Conservation (phyloP, 768 basidiomycete species). For the Wakefieldia striispora region DNA sequence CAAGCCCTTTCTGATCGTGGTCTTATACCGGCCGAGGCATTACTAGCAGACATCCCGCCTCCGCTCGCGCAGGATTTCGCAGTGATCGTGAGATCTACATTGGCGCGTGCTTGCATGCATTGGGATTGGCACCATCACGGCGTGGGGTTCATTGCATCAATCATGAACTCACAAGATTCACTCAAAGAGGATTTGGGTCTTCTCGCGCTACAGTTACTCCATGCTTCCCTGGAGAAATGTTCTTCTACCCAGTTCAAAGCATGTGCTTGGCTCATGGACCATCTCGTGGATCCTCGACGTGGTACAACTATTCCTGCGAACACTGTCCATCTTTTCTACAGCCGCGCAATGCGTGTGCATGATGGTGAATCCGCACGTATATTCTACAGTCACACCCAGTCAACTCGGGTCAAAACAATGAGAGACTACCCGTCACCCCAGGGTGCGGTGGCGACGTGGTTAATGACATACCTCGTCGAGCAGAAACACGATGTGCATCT, state of each 20-base stretch:
- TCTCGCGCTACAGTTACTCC: slow-evolving; percentile 44
- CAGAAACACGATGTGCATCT: slow-evolving; percentile 42
- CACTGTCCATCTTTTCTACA: slow-evolving; percentile 49
- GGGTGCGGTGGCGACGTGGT: slow-evolving; percentile 45
- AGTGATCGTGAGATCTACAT: slow-evolving; percentile 46
- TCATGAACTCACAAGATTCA: slow-evolving; percentile 24
- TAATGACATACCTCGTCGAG: slow-evolving; percentile 46
- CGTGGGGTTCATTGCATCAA: slow-evolving; percentile 35
- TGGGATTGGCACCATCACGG: slow-evolving; percentile 54
- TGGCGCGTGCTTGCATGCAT: slow-evolving; percentile 51
- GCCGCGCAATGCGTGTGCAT: slow-evolving; percentile 31
- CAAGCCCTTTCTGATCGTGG: slow-evolving; percentile 43
- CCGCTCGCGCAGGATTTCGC: slow-evolving; percentile 38
- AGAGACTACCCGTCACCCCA: slow-evolving; percentile 51
- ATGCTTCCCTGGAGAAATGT: slow-evolving; percentile 39
- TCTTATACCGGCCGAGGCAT: slow-evolving; percentile 46
- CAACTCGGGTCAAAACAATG: slow-evolving; percentile 26
- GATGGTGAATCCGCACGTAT: slow-evolving; percentile 36
- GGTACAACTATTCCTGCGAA: slow-evolving; percentile 40
- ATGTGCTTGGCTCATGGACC: slow-evolving; percentile 42
- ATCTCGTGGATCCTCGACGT: slow-evolving; percentile 30
- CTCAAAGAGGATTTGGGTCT: slow-evolving; percentile 26
- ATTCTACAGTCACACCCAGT: slow-evolving; percentile 49
- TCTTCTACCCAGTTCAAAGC: slow-evolving; percentile 35
- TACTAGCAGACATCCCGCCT: slow-evolving; percentile 36